A percentile compares a stretch with the other conserved stretches of the same genome.
These are phyloP conservation scores for Botryobasidium botryosum DNA, from an alignment of 768 basidiomycete genomes.

Conservation along the genomic window DNA sequence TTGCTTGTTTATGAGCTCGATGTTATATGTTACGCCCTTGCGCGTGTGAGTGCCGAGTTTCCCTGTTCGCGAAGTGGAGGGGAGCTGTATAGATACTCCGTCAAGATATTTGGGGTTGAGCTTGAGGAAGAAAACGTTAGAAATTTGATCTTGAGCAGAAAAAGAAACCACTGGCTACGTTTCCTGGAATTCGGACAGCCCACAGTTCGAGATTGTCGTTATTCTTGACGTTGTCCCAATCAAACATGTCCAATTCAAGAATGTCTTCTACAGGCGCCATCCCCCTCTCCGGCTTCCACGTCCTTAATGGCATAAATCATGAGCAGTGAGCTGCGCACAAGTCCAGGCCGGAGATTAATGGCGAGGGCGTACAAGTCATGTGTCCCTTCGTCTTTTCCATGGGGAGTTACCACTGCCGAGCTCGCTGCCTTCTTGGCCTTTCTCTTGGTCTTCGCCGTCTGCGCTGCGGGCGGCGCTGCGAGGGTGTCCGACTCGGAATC, in stretches of 20 bases:
- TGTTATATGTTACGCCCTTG: neutral
- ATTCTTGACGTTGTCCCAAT: constrained; percentile 5
- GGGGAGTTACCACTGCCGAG: too few species aligned
- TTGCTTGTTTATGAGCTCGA: neutral
- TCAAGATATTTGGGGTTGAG: constrained; percentile 9
- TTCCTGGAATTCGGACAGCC: constrained; percentile 5
- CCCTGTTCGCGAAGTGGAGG: neutral
- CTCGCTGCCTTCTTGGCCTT: too few species aligned
- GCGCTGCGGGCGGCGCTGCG: too few species aligned
- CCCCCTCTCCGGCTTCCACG: too few species aligned
- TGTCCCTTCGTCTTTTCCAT: too few species aligned
- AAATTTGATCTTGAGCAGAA: neutral
- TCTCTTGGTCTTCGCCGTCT: too few species aligned
- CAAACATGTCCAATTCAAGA: constrained; percentile 1
- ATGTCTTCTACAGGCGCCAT: too few species aligned
- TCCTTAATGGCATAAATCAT: too few species aligned
- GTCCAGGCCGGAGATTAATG: too few species aligned
- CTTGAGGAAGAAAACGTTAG: neutral
- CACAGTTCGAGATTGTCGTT: constrained; percentile 9
- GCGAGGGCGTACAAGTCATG: too few species aligned
- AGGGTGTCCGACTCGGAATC: too few species aligned
- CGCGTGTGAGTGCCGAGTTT: neutral
- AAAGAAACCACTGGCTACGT: constrained; percentile 3
- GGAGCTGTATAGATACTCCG: neutral
- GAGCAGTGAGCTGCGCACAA: too few species aligned